Percentiles rank a stretch among this genome's conserved stretches.
phyloP scores from a whole-genome alignment of 2,329 filamentous ascomycete species.

The Aspergillus luchuensis region DNA sequence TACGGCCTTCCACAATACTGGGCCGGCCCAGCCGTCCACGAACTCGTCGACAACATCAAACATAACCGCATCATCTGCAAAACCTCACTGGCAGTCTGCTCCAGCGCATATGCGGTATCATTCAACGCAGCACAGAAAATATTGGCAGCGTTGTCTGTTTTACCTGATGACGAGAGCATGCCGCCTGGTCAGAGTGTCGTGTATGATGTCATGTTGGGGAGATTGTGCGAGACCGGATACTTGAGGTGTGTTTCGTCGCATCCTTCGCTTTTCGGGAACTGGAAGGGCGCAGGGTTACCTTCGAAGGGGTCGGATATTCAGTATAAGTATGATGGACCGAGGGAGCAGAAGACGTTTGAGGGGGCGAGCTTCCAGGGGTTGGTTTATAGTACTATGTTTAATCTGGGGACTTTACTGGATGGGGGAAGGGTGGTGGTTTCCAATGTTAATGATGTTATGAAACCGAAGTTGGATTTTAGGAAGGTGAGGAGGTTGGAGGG shows the following conservation, averaged over 20 bases:
- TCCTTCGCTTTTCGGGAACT: slow-evolving; percentile 1
- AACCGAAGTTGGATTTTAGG: background rate
- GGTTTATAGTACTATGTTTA: slow-evolving; percentile 1
- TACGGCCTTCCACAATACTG: slow-evolving; percentile 1
- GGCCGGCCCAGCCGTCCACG: background rate
- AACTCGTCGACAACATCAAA: slow-evolving; percentile 1
- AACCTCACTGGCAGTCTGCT: background rate
- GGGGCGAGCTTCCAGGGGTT: background rate
- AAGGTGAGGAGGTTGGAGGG: background rate
- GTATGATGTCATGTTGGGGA: background rate
- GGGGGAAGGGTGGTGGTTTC: background rate
- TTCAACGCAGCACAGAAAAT: slow-evolving; percentile 6
- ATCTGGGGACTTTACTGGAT: background rate
- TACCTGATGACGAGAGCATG: background rate
- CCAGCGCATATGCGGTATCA: background rate
- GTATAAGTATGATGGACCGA: background rate
- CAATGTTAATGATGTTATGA: background rate
- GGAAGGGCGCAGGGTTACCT: background rate
- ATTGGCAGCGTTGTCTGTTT: background rate
- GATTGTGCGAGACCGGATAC: background rate
- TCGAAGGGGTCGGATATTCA: slow-evolving; percentile 7
- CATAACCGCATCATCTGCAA: slow-evolving; percentile 1
- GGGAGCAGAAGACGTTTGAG: background rate
- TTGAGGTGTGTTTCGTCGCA: slow-evolving; percentile 4
- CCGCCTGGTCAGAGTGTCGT: background rate